Evolutionary conservation across 495 filamentous ascomycete genomes (phyloP).

Genomic region (Massariosphaeria phaeospora): DNA sequence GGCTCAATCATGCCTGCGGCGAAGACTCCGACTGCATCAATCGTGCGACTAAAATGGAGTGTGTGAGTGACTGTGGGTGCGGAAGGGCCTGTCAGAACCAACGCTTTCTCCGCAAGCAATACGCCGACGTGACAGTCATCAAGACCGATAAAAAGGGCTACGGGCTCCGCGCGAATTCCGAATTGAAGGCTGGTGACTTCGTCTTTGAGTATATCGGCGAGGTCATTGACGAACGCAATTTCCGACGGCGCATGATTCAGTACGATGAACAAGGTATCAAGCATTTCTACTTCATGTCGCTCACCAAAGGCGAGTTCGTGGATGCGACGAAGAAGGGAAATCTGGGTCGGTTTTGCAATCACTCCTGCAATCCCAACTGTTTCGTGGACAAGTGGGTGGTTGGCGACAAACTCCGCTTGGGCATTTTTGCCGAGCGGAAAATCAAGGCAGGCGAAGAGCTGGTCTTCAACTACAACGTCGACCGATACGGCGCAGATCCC

Average conservation of each 20-base stretch:
- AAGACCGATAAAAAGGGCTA: slow-evolving; percentile 97
- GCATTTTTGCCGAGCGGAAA: slow-evolving; percentile 87
- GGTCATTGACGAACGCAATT: slow-evolving; percentile 87
- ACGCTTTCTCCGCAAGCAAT: slow-evolving; percentile 86
- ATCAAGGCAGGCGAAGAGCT: slow-evolving; percentile 90
- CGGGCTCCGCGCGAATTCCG: slow-evolving; percentile 74
- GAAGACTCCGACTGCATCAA: slow-evolving; percentile 99
- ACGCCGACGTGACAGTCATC: slow-evolving; percentile 88
- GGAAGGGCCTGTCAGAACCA: slow-evolving; percentile 87
- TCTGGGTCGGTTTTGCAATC: slow-evolving; percentile 95
- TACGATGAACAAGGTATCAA: slow-evolving; percentile 96
- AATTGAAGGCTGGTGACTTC: slow-evolving; percentile 76
- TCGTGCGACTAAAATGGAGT: slow-evolving; percentile 96
- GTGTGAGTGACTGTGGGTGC: slow-evolving; percentile 79
- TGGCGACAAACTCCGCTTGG: slow-evolving; percentile 97
- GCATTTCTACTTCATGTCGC: slow-evolving; percentile 99
- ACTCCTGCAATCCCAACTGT: slow-evolving; percentile 98
- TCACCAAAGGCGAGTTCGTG: slow-evolving; percentile 93
- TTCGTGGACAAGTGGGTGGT: slow-evolving; percentile 99
- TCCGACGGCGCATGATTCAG: slow-evolving; percentile 79
- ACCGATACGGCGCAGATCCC: slow-evolving; percentile 93
- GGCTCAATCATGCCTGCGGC: slow-evolving; percentile 77
- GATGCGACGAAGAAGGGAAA: slow-evolving; percentile 97
- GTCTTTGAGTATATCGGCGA: slow-evolving; percentile 98
- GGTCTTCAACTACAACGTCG: slow-evolving; percentile 99